phyloP scores from a whole-genome alignment of 208 protist species.

The Balamuthia mandrillaris region DNA sequence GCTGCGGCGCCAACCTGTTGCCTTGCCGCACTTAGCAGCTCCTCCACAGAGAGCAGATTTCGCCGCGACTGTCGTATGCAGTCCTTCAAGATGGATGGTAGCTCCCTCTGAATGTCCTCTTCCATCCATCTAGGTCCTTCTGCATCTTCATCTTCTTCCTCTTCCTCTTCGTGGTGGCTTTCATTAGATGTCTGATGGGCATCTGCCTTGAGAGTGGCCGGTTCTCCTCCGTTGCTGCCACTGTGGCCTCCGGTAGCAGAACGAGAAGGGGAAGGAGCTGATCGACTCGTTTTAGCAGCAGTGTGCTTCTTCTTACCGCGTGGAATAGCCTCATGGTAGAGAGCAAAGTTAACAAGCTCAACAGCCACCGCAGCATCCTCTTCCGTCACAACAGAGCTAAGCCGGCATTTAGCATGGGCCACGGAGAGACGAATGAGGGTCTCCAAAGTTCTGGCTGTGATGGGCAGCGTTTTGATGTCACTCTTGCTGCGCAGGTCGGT shows the following conservation, averaged over 20 bases:
- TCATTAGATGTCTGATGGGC: not conserved
- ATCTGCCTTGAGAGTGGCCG: not conserved
- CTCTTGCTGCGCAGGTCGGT: constrained; percentile 38
- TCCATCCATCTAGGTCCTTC: not conserved
- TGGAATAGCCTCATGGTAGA: not conserved
- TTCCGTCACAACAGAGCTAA: constrained; percentile 48
- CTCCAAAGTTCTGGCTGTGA: constrained; percentile 60
- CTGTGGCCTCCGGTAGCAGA: not conserved
- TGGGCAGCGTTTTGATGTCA: constrained; percentile 51
- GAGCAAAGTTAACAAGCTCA: constrained; percentile 7
- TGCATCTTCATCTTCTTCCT: not conserved
- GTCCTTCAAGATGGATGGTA: not conserved
- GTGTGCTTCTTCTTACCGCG: not conserved
- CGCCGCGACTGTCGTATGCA: not conserved
- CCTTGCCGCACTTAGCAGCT: no score
- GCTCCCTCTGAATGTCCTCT: not conserved
- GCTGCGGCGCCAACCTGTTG: no score
- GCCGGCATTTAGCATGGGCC: constrained; percentile 68
- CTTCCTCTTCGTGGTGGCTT: not conserved
- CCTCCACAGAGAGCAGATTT: no score
- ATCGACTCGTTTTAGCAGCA: not conserved
- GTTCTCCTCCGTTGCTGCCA: no score
- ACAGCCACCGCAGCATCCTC: constrained; percentile 3
- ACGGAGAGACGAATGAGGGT: constrained; percentile 58
- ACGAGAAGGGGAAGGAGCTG: no score